Conservation (phyloP, 768 basidiomycete genomes). For the Clathrus columnatus region DNA sequence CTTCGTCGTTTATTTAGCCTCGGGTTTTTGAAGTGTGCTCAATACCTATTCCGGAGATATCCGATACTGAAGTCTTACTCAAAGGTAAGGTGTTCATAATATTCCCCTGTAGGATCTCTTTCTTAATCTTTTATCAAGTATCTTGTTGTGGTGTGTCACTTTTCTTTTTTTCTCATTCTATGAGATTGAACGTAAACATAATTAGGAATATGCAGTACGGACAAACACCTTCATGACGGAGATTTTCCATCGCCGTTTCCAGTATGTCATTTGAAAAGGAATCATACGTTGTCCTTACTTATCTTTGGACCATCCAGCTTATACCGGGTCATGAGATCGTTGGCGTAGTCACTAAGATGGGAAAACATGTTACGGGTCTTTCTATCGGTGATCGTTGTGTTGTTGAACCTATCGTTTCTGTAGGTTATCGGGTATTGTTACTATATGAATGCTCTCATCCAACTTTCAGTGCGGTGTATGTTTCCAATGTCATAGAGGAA, state of each 20-base stretch:
- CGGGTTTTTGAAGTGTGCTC: background rate
- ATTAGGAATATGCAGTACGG: background rate
- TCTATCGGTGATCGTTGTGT: background rate
- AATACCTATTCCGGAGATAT: background rate
- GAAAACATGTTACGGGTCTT: background rate
- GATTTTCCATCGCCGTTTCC: background rate
- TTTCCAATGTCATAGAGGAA: background rate
- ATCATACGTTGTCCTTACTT: no score
- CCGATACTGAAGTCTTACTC: background rate
- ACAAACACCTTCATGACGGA: background rate
- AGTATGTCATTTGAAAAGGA: no score
- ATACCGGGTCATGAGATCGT: background rate
- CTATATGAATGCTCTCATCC: background rate
- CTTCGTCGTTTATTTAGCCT: no score
- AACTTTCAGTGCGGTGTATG: background rate
- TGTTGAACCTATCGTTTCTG: background rate
- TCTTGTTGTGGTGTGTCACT: background rate
- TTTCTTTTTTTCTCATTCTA: background rate
- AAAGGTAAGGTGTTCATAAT: background rate
- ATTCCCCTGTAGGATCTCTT: background rate
- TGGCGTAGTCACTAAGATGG: background rate
- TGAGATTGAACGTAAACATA: background rate
- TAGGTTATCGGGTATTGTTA: no score
- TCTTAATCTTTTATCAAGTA: background rate
- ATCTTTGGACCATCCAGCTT: background rate